phyloP scores from a whole-genome alignment of 2,329 filamentous ascomycete genomes.

The Fusarium torreyae region DNA sequence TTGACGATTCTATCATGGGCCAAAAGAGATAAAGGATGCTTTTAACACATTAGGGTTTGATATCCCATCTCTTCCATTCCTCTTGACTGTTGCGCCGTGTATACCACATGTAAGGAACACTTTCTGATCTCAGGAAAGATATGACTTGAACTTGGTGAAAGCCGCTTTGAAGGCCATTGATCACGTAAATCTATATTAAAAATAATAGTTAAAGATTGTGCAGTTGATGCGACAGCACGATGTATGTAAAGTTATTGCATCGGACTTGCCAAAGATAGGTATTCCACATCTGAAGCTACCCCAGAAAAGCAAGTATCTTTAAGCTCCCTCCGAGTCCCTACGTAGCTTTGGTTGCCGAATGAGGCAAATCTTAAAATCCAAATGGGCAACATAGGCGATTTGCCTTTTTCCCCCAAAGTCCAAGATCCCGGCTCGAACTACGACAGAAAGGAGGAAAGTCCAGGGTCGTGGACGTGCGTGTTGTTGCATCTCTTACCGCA shows the following conservation, averaged over 20 bases:
- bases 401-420: neutral
- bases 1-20: conserved; percentile 49
- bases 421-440: conserved; percentile 14
- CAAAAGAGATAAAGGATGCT: conserved; percentile 49
- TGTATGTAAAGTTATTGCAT: neutral
- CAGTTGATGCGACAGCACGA: neutral
- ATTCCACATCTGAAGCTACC: conserved; percentile 22
- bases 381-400: conserved; percentile 8
- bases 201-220: neutral
- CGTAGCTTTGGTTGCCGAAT: conserved; percentile 19
- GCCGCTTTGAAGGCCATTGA: conserved; percentile 24
- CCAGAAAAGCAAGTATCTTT: conserved; percentile 18
- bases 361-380: conserved; percentile 31
- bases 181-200: neutral
- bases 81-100: conserved; percentile 7
- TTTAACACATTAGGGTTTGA: conserved; percentile 34
- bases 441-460: conserved; percentile 35
- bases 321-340: neutral
- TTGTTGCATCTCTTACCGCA: conserved; percentile 34
- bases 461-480: neutral
- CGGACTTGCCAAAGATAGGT: conserved; percentile 38
- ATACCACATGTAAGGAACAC: conserved; percentile 12
- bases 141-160: conserved; percentile 31
- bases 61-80: conserved; percentile 6
- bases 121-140: neutral